Evolutionary conservation across 306 rosid species (phyloP).

Genomic region (Castanea crenata): DNA sequence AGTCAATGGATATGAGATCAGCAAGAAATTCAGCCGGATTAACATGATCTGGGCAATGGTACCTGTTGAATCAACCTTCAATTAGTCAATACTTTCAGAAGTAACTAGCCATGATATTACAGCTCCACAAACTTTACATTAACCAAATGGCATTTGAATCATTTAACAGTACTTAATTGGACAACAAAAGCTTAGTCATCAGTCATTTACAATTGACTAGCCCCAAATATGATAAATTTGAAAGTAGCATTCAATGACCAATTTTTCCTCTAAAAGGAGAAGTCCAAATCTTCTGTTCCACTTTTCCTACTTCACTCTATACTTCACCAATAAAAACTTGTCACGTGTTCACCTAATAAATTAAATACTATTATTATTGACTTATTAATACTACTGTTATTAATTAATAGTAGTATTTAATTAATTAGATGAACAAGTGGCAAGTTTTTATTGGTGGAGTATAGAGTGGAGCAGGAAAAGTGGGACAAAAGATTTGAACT

Average conservation of each 20-base stretch:
- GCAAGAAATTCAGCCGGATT: slow-evolving; percentile 96
- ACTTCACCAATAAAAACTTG: too few species aligned
- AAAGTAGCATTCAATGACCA: neutral
- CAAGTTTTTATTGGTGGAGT: too few species aligned
- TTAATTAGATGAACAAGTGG: too few species aligned
- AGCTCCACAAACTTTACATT: neutral
- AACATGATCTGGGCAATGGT: slow-evolving; percentile 76
- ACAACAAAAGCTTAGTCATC: slow-evolving; percentile 17
- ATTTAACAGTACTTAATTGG: slow-evolving; percentile 1
- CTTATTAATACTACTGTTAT: too few species aligned
- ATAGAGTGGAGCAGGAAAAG: too few species aligned
- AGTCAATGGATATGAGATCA: slow-evolving; percentile 92
- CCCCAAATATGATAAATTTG: neutral
- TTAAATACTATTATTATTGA: too few species aligned
- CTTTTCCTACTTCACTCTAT: too few species aligned
- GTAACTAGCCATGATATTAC: slow-evolving; percentile 6
- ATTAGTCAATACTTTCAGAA: slow-evolving; percentile 25
- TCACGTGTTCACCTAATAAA: too few species aligned
- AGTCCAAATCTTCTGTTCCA: too few species aligned
- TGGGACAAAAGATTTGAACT: neutral
- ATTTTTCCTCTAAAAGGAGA: neutral
- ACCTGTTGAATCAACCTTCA: slow-evolving; percentile 52
- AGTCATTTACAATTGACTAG: neutral
- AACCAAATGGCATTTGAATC: slow-evolving; percentile 10
- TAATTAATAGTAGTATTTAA: too few species aligned